These are phyloP conservation scores for Albifimbria verrucaria DNA, from an alignment of 2,329 filamentous ascomycete genomes.

Conservation along the genomic window DNA sequence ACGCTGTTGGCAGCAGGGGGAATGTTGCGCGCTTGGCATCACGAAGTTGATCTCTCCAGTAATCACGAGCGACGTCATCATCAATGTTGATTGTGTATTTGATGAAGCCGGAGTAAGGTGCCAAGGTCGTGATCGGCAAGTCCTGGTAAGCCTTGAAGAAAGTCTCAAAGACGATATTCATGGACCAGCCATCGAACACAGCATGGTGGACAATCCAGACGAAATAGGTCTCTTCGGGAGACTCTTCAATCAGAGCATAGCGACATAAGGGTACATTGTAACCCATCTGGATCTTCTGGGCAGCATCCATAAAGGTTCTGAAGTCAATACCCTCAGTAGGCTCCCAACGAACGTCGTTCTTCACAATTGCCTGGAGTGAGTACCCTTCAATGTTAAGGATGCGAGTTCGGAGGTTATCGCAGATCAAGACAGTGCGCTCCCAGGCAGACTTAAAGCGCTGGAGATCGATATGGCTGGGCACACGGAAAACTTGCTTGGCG, in stretches of 20 bases:
- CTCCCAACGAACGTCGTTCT: neutral
- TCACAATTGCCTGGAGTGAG: neutral
- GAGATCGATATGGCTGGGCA: constrained; percentile 12
- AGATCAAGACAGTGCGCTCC: constrained; percentile 9
- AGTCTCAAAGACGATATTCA: constrained; percentile 9
- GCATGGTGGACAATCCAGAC: constrained; percentile 16
- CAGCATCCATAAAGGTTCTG: neutral
- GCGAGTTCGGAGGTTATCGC: constrained; percentile 2
- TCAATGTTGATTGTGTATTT: neutral
- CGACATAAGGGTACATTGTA: neutral
- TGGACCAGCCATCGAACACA: constrained; percentile 18
- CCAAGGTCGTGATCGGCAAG: no score
- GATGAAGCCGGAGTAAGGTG: neutral
- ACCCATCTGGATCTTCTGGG: neutral
- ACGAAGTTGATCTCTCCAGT: neutral
- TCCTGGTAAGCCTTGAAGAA: constrained; percentile 5
- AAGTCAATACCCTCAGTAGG: neutral
- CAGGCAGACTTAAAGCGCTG: neutral
- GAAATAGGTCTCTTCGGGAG: constrained; percentile 6
- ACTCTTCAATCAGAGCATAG: neutral
- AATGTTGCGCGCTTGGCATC: neutral
- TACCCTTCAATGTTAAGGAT: neutral
- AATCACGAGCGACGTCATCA: neutral
- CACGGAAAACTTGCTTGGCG: constrained; percentile 14
- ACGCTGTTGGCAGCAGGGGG: neutral